These are phyloP conservation scores for Boletus subparvulus DNA, from an alignment of 768 basidiomycete species.

Conservation along the genomic window DNA sequence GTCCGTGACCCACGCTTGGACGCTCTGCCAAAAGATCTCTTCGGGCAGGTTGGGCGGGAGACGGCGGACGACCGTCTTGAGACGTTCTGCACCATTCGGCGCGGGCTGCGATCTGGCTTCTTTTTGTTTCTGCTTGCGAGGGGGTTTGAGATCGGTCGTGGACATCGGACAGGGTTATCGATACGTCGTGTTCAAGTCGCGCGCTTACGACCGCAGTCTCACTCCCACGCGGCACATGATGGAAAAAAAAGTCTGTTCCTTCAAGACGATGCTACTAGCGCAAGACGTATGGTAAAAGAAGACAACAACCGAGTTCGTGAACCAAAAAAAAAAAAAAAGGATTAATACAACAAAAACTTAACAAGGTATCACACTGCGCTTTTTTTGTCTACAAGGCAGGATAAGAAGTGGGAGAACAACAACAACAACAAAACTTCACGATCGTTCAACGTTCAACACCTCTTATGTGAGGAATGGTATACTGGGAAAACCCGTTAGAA, in stretches of 20 bases:
- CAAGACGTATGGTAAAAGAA: neutral
- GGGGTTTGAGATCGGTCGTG: conserved; percentile 15
- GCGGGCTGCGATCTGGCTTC: conserved; percentile 32
- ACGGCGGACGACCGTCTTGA: conserved; percentile 86
- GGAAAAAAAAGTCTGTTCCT: neutral
- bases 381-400: conserved; percentile 7
- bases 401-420: neutral
- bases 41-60: conserved; percentile 92
- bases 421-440: neutral
- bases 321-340: neutral
- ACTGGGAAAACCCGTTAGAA: conserved; percentile 10
- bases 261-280: neutral
- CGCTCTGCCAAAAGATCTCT: conserved; percentile 91
- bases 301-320: no score
- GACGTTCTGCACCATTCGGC: conserved; percentile 47
- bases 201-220: neutral
- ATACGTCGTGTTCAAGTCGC: neutral
- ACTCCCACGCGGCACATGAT: conserved; percentile 6
- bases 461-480: conserved; percentile 4
- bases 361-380: conserved; percentile 1
- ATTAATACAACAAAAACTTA: conserved; percentile 23
- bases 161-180: conserved; percentile 10
- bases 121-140: conserved; percentile 31
- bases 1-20: conserved; percentile 78
- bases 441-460: conserved; percentile 6